These are phyloP conservation scores for Phyllosticta ampelicida DNA, from an alignment of 2,329 filamentous ascomycete species.

Conservation along the genomic window DNA sequence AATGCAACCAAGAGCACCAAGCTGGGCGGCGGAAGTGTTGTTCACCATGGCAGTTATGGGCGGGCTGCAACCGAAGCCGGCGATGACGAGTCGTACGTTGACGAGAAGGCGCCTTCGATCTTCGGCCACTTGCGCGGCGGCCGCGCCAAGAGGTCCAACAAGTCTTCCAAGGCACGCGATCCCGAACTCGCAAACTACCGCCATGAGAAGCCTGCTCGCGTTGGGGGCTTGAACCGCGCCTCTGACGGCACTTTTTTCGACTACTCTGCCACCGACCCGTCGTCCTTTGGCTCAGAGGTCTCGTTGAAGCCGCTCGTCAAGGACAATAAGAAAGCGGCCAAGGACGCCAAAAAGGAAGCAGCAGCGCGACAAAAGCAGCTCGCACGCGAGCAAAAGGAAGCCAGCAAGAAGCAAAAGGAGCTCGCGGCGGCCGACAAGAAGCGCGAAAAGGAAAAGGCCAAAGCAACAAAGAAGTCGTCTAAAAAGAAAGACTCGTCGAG, in stretches of 20 bases:
- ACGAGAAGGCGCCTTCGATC: slow-evolving; percentile 27
- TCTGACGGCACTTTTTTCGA: slow-evolving; percentile 73
- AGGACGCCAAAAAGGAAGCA: slow-evolving; percentile 37
- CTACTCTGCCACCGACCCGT: slow-evolving; percentile 56
- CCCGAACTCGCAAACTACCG: slow-evolving; percentile 71
- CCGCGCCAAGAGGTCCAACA: slow-evolving; percentile 40
- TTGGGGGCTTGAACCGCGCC: slow-evolving; percentile 79
- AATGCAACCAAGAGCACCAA: slow-evolving; percentile 74
- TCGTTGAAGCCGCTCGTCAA: slow-evolving; percentile 35
- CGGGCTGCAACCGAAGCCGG: slow-evolving; percentile 22
- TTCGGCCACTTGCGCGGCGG: slow-evolving; percentile 25
- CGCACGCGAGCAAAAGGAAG: slow-evolving; percentile 18
- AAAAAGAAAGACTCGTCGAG: background rate
- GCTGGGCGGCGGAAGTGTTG: slow-evolving; percentile 73
- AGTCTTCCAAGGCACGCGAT: slow-evolving; percentile 41
- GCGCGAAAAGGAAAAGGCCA: slow-evolving; percentile 33
- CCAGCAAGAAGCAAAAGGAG: slow-evolving; percentile 19
- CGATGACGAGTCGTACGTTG: slow-evolving; percentile 36
- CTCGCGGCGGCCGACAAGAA: slow-evolving; percentile 23
- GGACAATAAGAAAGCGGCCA: slow-evolving; percentile 20
- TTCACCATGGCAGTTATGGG: slow-evolving; percentile 51
- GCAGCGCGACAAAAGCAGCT: slow-evolving; percentile 29
- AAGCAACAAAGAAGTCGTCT: slow-evolving; percentile 30
- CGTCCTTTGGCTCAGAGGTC: slow-evolving; percentile 44
- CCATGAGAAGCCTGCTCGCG: slow-evolving; percentile 72